Evolutionary conservation across 2,329 filamentous ascomycete species (phyloP).

Genomic region (Colletotrichum musicola): DNA sequence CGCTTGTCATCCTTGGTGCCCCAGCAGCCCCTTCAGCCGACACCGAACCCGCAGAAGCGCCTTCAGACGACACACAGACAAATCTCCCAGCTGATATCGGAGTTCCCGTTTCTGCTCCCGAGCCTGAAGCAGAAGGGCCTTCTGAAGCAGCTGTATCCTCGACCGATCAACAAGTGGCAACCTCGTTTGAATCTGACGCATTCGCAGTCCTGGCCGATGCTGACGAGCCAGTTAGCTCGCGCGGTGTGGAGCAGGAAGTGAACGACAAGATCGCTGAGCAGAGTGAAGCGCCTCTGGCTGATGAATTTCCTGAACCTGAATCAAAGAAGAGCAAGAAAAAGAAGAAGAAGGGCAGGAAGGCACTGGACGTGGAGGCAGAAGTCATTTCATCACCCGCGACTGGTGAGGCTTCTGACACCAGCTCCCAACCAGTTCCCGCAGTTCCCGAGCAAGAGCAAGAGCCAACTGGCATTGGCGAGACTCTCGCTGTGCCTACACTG

Average conservation of each 20-base stretch:
- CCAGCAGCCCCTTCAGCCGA: not conserved
- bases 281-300: not conserved
- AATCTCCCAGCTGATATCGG: not conserved
- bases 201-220: too few relatives aligned
- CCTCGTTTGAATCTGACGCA: too few relatives aligned
- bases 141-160: not conserved
- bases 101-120: not conserved
- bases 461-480: not conserved
- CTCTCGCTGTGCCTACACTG: not conserved
- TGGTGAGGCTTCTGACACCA: not conserved
- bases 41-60: not conserved
- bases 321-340: slow-evolving; percentile 49
- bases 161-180: too few relatives aligned
- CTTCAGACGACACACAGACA: not conserved
- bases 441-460: not conserved
- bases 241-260: not conserved
- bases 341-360: slow-evolving; percentile 50
- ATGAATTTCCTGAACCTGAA: slow-evolving; percentile 19
- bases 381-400: not conserved
- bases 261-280: slow-evolving; percentile 16
- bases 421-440: not conserved
- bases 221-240: not conserved
- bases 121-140: not conserved
- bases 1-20: not conserved
- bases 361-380: slow-evolving; percentile 5